Evolutionary conservation across 495 filamentous ascomycete species (phyloP), one percentile per base, ranked within the genome.

Genomic region (Neurospora intermedia): DNA sequence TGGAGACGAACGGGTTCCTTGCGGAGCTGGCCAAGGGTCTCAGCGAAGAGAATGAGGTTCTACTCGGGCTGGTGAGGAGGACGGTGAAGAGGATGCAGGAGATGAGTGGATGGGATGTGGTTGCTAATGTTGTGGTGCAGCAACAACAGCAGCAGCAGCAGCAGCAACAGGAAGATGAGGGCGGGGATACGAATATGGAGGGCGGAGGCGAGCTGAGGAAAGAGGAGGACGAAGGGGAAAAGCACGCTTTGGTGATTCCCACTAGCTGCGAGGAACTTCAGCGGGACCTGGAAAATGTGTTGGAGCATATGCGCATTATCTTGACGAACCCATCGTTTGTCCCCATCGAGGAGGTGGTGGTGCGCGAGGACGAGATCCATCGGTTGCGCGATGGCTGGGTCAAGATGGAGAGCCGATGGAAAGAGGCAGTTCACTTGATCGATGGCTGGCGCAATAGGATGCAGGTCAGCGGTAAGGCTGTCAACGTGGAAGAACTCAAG

Each of bases 291-390:
- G 90, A 93, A 38, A 81, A 80, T 4, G 89, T 95, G 2, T 85
- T 98, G 72, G 89, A 91, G 70, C 93, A 96, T 75, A 84, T 98
- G 69, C 88, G 90, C 74, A 92, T 86, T 5, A 85, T 99, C 43
- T 84, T 99, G 39, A 97, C 94, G 13, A 97, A 98, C 75, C 96
- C 96, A 6, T 95, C 93, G 10, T 99, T 98, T 81, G 96, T 98
- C 41, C 92, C 96, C 0, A 86, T 99, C n/a, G 96, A 98, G 78
- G 87, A 98, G 80, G 92, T 98, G 8, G 93, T 94, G 73, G 84
- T 94, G 20, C 88, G 95, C 40, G 95, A 99, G 73, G 92, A 96
- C 59, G 94, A 97, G 77, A 98, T 99, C 73, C 85, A 87, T 27
- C 84, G 91, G 74, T 83, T 98, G 15, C 89, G 92, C 39, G 88